Base-by-base conservation (phyloP, 1,139 yeast genomes). In the Kodamaea derodonti region DNA sequence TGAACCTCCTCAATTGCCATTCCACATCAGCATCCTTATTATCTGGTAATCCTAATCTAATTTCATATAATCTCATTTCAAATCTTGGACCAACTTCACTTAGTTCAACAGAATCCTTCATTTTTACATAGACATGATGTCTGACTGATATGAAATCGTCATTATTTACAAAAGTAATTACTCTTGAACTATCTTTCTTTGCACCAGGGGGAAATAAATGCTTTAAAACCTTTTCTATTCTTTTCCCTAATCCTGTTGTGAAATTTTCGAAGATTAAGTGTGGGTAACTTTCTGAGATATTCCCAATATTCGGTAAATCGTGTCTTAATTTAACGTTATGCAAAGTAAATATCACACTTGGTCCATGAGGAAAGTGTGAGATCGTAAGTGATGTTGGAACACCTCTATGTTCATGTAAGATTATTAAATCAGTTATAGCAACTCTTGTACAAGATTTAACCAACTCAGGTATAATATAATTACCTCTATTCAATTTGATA, bases 1-100 rank as follows among this genome's bases (percentile, higher is more conserved):
- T 87, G 51, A 90, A 92, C 49, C 97, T 80, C 59, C 95, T 77
- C 49, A 86, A 68, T 65, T 86, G 87, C 98, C 98, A 92, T 60
- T 92, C 99, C 20, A 87, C 80, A 52, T 92, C 98, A n/a, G 97
- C 96, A 59, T 94, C 97, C 62, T 85, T 85, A 57, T 90, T 87
- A 51, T 92, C 98, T 43, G 92, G 66, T 33, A 95, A 85, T 3
- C 99, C 97, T 47, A 94, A 69, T 53, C 82, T 77, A 43, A 94
- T 66, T 56, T 92, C 97, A 55, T 80, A 92, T 43, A 92, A 65
- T 56, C 88, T 78, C 97, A 92, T 88, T 62, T 94, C 98, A 52
- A 92, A 92, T 42, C 99, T 69, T n/a, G 99, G 99, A 0, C 99
- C 99, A 27, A 94, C 84, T 56, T 92, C 99, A 43, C 97, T 92